Percentiles rank a stretch among this genome's conserved stretches.
These are phyloP conservation scores for Fennellomyces sp. DNA, from an alignment of 371 early-diverging fungal genomes.

Conservation along the genomic window DNA sequence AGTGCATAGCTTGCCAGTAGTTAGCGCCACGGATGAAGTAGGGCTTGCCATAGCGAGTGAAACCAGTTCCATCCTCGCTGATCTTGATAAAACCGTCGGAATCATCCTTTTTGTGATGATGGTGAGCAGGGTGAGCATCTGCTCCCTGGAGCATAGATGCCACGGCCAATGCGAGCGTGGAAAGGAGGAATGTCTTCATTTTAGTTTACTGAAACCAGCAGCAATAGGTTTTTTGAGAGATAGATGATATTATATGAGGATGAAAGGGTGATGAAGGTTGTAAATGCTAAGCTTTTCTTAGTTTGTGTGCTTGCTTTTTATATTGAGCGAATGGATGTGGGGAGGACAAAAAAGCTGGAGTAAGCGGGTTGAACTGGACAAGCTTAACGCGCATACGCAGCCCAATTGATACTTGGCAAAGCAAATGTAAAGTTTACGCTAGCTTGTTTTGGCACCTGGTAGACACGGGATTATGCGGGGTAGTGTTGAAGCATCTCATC, in stretches of 20 bases:
- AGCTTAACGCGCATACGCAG: neutral
- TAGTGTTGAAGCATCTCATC: neutral
- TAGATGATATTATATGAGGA: neutral
- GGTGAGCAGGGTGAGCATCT: neutral
- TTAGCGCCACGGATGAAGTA: slow-evolving; percentile 60
- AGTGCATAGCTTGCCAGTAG: slow-evolving; percentile 77
- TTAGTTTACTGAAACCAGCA: neutral
- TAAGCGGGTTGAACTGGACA: too few relatives aligned
- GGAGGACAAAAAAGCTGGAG: too few relatives aligned
- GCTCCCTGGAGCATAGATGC: neutral
- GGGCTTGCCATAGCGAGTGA: slow-evolving; percentile 24
- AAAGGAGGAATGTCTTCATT: neutral
- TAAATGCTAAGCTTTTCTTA: too few relatives aligned
- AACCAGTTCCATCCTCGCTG: slow-evolving; percentile 19
- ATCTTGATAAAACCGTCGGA: slow-evolving; percentile 29
- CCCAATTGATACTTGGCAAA: neutral
- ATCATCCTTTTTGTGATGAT: neutral
- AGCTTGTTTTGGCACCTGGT: neutral
- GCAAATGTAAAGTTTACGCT: neutral
- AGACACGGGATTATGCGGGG: neutral
- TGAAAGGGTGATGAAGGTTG: neutral
- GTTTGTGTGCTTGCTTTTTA: neutral
- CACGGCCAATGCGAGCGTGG: neutral
- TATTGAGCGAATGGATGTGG: too few relatives aligned
- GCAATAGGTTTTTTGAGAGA: neutral